Base-by-base conservation (phyloP, 768 basidiomycete species). In the Leccinum rimulosum region DNA sequence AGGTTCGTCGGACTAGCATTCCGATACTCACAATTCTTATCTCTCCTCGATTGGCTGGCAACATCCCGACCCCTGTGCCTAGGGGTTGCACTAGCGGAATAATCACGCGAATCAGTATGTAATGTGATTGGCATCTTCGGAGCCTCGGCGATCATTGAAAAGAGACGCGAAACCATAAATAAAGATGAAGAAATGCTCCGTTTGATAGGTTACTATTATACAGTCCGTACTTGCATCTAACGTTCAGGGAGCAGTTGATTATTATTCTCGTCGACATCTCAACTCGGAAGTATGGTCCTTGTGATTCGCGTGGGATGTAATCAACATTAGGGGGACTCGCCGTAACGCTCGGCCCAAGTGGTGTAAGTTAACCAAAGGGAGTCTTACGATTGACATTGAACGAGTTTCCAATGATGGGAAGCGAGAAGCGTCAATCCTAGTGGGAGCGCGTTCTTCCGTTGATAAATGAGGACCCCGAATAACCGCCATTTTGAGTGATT, bases 91-190 rank as follows among this genome's bases (percentile, higher is more conserved):
- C 30, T 28, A 17, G 19, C 28, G 60, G 52, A 22, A 22, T 8
- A 62, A 62, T 61, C 61, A 61, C 50, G 43, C 50, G 50, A 62
- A 47, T 43, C 38, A 31, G 47, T 3, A 14, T 43, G 25, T 1
- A 31, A 54, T 50, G 61, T 63, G 62, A 59, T 54, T 25, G 9
- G 25, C 61, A 56, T 60, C 33, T 22, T n/a, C 22, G 54, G 56
- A 52, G 54, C 49, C 48, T 12, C 30, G 30, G 30, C 11, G 50
- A 52, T 33, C 33, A 33, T 60, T 55, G 38, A 49, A 52, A 63
- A 50, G n/a, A 31, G 31, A n/a, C 25, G 45, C 25, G 40, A 27
- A 45, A 11, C 17, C 47, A 51, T 54, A 53, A 6, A 14, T n/a
- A 9, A n/a, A 40, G 17, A 17, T 43, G 40, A 40, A 40, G 15